Base-by-base conservation (phyloP, 2,329 filamentous ascomycete species). In the Apiospora pterosperma region DNA sequence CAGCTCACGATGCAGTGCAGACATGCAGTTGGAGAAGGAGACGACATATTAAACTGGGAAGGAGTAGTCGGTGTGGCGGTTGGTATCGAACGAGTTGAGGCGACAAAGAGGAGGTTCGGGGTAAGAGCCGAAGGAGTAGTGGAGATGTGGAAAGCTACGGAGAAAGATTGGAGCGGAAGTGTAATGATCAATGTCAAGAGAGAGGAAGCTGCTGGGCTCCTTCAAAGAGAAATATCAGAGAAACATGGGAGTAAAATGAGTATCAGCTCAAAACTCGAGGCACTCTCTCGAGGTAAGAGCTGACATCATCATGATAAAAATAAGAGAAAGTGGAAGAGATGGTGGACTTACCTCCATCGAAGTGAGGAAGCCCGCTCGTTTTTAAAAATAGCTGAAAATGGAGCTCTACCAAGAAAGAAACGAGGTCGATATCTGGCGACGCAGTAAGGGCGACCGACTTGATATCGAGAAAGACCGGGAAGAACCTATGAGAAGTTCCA, bases 1-100 rank as follows among this genome's bases (percentile, higher is more conserved):
- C 48, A 55, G 48, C 48, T 55, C 48, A 55, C 48, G 48, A 55
- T 55, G 48, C 28, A 55, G 48, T 55, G 48, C 48, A 55, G 28
- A 28, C 19, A 55, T 55, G 48, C 48, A 16, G 48, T 19, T n/a
- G 34, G 34, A 34, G 14, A 19, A 34, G 48, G 48, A 55, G 34
- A 28, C 28, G 48, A 55, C 48, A 55, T 55, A n/a, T 55, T 55
- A 28, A 34, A 34, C n/a, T 55, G 16, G 48, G 48, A 55, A 55
- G n/a, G 25, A 14, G 25, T 52, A 25, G 44, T 25, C 34, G 36
- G 36, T n/a, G 39, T n/a, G 48, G 48, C 48, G 48, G 48, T 28
- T n/a, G 28, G 48, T 4, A 55, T 55, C 48, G 48, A 55, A 55
- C 48, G 48, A 48, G 23, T 55, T n/a, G 48, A 55, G 48, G 48